phyloP scores from a whole-genome alignment of 2,329 filamentous ascomycete genomes.

The Pseudopyricularia cyperi region DNA sequence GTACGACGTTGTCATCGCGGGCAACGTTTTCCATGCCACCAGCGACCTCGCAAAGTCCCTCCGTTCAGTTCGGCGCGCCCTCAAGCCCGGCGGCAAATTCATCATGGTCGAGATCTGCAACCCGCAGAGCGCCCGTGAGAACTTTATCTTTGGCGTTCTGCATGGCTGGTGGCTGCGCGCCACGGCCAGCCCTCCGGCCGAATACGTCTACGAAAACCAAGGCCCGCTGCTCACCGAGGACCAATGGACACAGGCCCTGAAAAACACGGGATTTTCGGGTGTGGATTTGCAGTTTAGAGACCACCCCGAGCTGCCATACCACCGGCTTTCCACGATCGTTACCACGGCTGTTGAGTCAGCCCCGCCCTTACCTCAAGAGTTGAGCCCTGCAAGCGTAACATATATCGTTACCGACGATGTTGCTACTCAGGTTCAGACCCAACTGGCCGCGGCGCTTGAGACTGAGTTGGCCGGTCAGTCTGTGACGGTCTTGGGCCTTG shows the following conservation, averaged over 20 bases:
- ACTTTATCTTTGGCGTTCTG: slow-evolving; percentile 15
- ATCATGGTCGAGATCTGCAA: slow-evolving; percentile 7
- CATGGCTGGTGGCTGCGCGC: slow-evolving; percentile 18
- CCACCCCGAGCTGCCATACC: background rate
- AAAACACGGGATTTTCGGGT: slow-evolving; percentile 1
- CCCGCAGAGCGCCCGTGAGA: background rate
- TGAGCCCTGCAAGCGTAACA: background rate
- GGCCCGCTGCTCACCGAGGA: background rate
- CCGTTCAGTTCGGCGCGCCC: slow-evolving; percentile 9
- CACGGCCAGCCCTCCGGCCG: background rate
- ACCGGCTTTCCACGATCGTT: background rate
- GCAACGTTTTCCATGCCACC: slow-evolving; percentile 16
- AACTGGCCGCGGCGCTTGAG: no score
- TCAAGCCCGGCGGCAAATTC: slow-evolving; percentile 16
- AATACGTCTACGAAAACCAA: background rate
- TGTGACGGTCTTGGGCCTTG: no score
- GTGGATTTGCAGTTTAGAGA: background rate
- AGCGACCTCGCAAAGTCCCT: slow-evolving; percentile 11
- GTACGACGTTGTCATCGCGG: slow-evolving; percentile 17
- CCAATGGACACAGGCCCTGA: slow-evolving; percentile 3
- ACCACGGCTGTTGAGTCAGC: background rate
- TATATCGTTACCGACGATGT: background rate
- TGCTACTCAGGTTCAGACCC: no score
- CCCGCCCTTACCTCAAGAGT: no score
- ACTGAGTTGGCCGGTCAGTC: no score